Evolutionary conservation across 2,329 filamentous ascomycete genomes (phyloP).

Genomic region (Hymenoscyphus fructigenus): DNA sequence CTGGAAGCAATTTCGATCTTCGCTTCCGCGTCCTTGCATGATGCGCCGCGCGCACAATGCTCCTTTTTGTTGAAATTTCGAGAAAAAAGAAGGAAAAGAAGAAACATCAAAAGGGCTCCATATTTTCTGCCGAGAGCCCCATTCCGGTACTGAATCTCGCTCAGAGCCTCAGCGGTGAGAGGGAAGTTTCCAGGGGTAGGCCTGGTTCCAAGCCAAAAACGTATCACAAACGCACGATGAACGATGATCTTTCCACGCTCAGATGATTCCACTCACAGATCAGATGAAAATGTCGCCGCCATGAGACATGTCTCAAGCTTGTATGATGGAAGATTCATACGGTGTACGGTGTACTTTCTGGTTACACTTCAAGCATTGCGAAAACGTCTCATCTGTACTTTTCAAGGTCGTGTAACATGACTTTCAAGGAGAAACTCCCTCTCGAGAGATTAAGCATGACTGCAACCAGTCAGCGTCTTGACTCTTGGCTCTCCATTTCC

Average conservation of each 20-base stretch:
- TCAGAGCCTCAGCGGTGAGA: background rate
- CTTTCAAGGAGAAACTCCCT: background rate
- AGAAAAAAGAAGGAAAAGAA: background rate
- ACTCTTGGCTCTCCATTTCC: background rate
- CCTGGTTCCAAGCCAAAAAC: background rate
- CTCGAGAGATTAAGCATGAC: background rate
- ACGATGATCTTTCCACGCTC: background rate
- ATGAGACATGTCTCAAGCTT: conserved; percentile 11
- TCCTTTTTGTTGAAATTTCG: conserved; percentile 9
- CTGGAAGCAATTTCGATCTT: conserved; percentile 15
- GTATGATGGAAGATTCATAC: background rate
- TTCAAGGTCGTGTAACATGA: background rate
- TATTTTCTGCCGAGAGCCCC: too few species aligned
- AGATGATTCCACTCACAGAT: background rate
- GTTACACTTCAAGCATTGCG: background rate
- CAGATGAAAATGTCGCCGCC: conserved; percentile 8
- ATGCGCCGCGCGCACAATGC: conserved; percentile 6
- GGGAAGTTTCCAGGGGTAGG: background rate
- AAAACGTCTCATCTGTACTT: background rate
- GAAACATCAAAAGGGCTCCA: too few species aligned
- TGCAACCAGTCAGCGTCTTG: background rate
- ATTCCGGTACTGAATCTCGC: background rate
- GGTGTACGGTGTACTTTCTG: background rate
- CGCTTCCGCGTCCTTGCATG: conserved; percentile 13
- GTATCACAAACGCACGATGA: background rate